Percentiles rank a stretch among this genome's conserved stretches.
phyloP scores from a whole-genome alignment of 83 land plant genomes.

The Picea abies region DNA sequence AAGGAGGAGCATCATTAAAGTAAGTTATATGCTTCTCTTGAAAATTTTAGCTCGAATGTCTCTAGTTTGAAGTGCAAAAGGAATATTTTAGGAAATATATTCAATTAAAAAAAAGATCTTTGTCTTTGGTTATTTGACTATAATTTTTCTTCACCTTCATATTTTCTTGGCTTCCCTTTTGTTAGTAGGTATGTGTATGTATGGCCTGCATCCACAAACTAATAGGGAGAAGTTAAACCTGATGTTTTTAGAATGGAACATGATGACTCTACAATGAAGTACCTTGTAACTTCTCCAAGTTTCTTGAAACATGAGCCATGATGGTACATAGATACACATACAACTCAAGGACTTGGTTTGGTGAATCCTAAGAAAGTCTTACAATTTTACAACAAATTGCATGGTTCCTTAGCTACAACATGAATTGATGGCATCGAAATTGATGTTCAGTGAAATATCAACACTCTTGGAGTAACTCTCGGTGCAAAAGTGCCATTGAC shows the following conservation, averaged over 20 bases:
- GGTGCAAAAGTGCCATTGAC: too few species aligned
- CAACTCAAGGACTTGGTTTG: slow-evolving; percentile 37
- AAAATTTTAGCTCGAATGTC: too few species aligned
- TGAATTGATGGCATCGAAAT: slow-evolving; percentile 55
- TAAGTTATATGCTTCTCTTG: too few species aligned
- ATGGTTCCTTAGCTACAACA: slow-evolving; percentile 32
- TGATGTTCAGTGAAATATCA: slow-evolving; percentile 11
- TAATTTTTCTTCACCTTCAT: too few species aligned
- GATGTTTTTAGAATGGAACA: neutral
- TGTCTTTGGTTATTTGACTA: too few species aligned
- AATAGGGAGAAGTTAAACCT: slow-evolving; percentile 53
- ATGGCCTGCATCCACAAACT: slow-evolving; percentile 46
- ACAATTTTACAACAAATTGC: slow-evolving; percentile 37
- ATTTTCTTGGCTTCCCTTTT: too few species aligned
- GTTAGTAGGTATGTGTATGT: slow-evolving; percentile 34
- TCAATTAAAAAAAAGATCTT: too few species aligned
- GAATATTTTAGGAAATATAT: too few species aligned
- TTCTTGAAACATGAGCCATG: too few species aligned
- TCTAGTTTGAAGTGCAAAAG: too few species aligned
- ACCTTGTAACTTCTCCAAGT: slow-evolving; percentile 12
- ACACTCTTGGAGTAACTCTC: too few species aligned
- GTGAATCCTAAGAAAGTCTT: slow-evolving; percentile 32
- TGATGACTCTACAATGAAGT: slow-evolving; percentile 26
- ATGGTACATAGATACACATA: slow-evolving; percentile 29
- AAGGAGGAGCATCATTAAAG: too few species aligned